phyloP scores from a whole-genome alignment of 2,329 filamentous ascomycete species.

The Lasiodiplodia citricola region DNA sequence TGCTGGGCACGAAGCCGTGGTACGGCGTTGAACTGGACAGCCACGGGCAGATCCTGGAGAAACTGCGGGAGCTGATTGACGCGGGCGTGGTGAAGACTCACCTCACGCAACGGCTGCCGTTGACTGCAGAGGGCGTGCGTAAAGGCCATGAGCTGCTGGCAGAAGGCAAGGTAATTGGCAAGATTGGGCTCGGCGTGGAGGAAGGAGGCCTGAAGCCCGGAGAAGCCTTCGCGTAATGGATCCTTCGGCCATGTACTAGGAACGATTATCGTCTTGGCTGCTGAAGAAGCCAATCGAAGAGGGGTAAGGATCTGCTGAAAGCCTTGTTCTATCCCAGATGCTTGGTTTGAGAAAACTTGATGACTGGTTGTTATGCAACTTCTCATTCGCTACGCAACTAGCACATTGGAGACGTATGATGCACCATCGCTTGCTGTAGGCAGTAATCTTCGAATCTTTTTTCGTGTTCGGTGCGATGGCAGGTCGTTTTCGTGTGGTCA shows the following conservation, averaged over 20 bases:
- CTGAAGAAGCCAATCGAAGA: neutral
- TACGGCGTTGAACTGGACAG: slow-evolving; percentile 47
- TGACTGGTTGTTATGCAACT: neutral
- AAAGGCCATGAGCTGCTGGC: slow-evolving; percentile 49
- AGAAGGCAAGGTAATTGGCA: slow-evolving; percentile 44
- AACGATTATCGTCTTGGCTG: neutral
- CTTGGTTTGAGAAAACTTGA: neutral
- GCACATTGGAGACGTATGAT: neutral
- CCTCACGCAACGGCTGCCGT: slow-evolving; percentile 42
- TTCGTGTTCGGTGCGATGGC: neutral
- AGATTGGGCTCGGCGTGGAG: slow-evolving; percentile 40
- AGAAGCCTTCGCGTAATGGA: neutral
- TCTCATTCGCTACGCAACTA: neutral
- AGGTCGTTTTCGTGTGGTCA: neutral
- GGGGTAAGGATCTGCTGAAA: neutral
- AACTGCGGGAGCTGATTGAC: slow-evolving; percentile 43
- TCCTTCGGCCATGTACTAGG: neutral
- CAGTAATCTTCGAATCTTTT: neutral
- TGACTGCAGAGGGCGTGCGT: slow-evolving; percentile 46
- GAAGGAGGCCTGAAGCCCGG: slow-evolving; percentile 34
- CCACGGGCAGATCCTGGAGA: slow-evolving; percentile 48
- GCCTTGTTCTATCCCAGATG: neutral
- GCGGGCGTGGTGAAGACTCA: slow-evolving; percentile 46
- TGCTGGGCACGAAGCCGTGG: slow-evolving; percentile 50
- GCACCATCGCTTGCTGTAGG: neutral